Evolutionary conservation across 495 filamentous ascomycete genomes (phyloP).

Genomic region (Trichoderma reesei): DNA sequence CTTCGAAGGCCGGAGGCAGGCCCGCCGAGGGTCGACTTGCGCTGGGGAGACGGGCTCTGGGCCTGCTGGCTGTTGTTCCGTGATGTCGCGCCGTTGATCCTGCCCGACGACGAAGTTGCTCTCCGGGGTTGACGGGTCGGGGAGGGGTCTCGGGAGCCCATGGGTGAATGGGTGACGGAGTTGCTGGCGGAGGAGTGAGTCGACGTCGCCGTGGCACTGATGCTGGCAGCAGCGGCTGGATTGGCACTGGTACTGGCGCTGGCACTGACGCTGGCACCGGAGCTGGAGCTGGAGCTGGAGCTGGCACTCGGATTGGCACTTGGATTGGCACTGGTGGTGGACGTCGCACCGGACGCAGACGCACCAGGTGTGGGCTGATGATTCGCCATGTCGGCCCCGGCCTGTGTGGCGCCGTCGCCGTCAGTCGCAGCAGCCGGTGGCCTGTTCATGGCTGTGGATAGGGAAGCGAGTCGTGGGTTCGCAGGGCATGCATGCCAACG

Average conservation of each 20-base stretch:
- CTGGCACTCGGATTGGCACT: no score
- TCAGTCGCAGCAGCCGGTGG: slow-evolving; percentile 8
- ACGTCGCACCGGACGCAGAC: neutral
- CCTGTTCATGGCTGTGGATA: slow-evolving; percentile 10
- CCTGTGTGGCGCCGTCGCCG: slow-evolving; percentile 6
- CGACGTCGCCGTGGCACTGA: slow-evolving; percentile 14
- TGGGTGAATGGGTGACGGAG: slow-evolving; percentile 32
- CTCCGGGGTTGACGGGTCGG: slow-evolving; percentile 25
- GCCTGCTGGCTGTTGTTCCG: slow-evolving; percentile 63
- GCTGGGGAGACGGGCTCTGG: slow-evolving; percentile 51
- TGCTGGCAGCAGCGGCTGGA: neutral
- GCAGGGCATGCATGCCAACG: slow-evolving; percentile 10
- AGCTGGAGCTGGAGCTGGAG: no score
- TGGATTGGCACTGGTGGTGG: slow-evolving; percentile 9
- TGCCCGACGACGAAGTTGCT: slow-evolving; percentile 6
- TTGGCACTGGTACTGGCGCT: slow-evolving; percentile 6
- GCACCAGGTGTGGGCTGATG: slow-evolving; percentile 6
- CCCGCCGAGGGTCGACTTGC: slow-evolving; percentile 43
- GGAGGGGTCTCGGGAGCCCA: slow-evolving; percentile 32
- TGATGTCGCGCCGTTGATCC: slow-evolving; percentile 34
- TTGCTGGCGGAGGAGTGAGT: slow-evolving; percentile 31
- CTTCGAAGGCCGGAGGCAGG: slow-evolving; percentile 48
- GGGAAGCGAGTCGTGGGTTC: slow-evolving; percentile 8
- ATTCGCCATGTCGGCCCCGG: slow-evolving; percentile 8
- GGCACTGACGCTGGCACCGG: no score